Conservation (phyloP, 305 asterid species). For the Fraxinus nigra region DNA sequence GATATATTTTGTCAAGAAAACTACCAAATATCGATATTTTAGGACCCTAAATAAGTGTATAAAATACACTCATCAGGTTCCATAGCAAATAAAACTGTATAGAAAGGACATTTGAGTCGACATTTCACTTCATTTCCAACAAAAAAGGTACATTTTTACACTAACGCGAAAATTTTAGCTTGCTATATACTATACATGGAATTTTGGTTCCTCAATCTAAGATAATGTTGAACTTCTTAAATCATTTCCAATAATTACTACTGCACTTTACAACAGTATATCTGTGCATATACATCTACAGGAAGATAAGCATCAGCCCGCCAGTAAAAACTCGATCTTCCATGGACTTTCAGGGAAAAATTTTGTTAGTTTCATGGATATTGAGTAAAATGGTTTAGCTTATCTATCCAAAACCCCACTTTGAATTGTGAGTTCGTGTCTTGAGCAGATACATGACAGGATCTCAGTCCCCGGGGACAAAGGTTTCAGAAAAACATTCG, state of each 20-base stretch:
- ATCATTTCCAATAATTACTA: neutral
- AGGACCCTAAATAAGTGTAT: no score
- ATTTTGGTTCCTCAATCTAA: neutral
- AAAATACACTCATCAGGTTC: no score
- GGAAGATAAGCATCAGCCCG: slow-evolving; percentile 5
- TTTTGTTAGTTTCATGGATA: neutral
- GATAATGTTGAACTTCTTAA: neutral
- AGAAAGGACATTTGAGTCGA: neutral
- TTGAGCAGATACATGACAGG: neutral
- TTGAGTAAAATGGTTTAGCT: neutral
- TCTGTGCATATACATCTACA: slow-evolving; percentile 12
- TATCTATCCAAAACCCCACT: neutral
- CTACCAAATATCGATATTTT: no score
- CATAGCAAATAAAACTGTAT: neutral
- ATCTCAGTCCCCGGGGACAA: neutral
- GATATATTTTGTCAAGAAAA: no score
- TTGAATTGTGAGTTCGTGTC: neutral
- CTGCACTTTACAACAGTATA: slow-evolving; percentile 23
- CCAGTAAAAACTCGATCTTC: slow-evolving; percentile 16
- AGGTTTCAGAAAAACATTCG: neutral
- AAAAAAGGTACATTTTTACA: neutral
- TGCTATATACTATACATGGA: slow-evolving; percentile 6
- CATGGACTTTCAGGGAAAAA: neutral
- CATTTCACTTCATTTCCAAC: neutral
- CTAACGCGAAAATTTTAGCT: neutral